Base-by-base conservation (phyloP, 371 early-diverging fungal genomes). In the Mucor plumbeus region DNA sequence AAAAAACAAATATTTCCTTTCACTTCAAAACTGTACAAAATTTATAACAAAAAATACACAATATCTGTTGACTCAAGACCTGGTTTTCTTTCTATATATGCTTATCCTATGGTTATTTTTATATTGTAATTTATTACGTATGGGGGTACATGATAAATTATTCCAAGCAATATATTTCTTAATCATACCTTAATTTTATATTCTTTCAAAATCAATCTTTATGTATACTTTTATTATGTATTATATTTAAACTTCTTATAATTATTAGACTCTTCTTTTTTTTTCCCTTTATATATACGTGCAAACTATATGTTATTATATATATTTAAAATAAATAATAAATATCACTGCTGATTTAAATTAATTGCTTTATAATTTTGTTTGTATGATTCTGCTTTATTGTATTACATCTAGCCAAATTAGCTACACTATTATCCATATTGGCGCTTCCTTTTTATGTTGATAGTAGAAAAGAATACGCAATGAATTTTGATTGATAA, bases 91-190 rank as follows among this genome's bases (percentile, higher is more conserved):
- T 31, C 8, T 26, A 53, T 31, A 53, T 53, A 38, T 38, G 38
- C 38, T 31, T 47, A 21, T 47, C 1, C n/a, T 53, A 10, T 14
- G 21, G 21, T 14, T 31, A 14, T 31, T 47, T 10, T 17, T 53
- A 14, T 53, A 53, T 31, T 53, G 53, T 14, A 5, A 53, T 59
- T 59, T 10, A 41, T 59, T 61, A 19, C 50, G 61, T 50, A 61
- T 61, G 61, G 61, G 61, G 61, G 61, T 61, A 47, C 61, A 17
- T 47, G 47, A 17, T 61, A 17, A 61, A 47, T 43, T 47, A 21
- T 47, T 19, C 0, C 48, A 47, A 47, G 48, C 48, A 47, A 19
- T 47, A 21, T 9, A 26, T 8, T 7, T 8, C 21, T 4, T 47
- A 47, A 19, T 19, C 21, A 47, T 47, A 19, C 7, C 19, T 47